Evolutionary conservation across 2,329 filamentous ascomycete species (phyloP).

Genomic region (Macrophomina pseudophaseolina): DNA sequence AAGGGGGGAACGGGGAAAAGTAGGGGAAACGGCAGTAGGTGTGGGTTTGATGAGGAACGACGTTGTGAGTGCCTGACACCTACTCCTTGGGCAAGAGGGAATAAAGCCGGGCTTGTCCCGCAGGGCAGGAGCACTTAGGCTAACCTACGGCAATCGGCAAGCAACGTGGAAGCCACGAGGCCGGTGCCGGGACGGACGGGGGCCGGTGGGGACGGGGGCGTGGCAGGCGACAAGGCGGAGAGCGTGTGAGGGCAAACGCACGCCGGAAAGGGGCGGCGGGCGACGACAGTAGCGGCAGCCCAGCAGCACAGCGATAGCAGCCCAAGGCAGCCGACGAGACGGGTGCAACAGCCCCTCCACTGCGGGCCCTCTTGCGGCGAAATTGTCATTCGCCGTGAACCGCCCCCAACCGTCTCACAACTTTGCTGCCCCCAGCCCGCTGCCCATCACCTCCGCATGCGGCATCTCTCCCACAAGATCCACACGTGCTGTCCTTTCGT

Average conservation of each 20-base stretch:
- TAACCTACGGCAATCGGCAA: not conserved
- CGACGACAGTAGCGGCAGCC: not conserved
- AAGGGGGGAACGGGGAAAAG: not conserved
- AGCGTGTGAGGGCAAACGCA: not conserved
- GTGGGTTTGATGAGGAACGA: not conserved
- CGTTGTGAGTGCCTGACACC: not conserved
- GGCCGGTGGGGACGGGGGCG: not conserved
- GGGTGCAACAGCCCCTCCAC: too few relatives aligned
- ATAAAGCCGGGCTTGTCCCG: not conserved
- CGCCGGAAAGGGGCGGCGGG: not conserved
- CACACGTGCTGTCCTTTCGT: not conserved
- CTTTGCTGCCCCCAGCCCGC: not conserved
- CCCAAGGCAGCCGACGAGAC: too few relatives aligned
- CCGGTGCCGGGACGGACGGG: not conserved
- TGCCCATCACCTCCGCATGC: slow-evolving; percentile 1
- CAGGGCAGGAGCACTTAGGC: not conserved
- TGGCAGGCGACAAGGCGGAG: too few relatives aligned
- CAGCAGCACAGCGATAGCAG: too few relatives aligned
- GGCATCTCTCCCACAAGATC: not conserved
- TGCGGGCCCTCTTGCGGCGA: not conserved
- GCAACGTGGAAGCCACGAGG: slow-evolving; percentile 22
- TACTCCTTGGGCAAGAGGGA: too few relatives aligned
- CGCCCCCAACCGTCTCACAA: not conserved
- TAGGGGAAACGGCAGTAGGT: not conserved
- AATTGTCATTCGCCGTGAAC: not conserved